Conservation (phyloP, 1,284 basidiomycete genomes). For the Apiotrichum montevideense region DNA sequence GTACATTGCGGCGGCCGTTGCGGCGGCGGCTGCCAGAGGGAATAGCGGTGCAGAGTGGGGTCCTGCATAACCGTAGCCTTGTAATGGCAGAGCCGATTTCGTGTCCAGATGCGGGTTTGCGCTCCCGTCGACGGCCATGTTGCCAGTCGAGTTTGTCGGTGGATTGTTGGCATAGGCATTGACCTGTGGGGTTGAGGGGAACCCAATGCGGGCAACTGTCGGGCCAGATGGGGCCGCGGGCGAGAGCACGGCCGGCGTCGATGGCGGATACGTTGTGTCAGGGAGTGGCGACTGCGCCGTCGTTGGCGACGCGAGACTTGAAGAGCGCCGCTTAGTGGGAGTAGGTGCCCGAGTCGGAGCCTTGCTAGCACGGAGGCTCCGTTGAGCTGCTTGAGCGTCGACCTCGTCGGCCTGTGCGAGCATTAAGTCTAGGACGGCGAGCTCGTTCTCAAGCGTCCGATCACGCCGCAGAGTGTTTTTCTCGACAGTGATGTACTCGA, state of each 20-base stretch:
- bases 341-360: not conserved
- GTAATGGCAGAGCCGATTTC: no score
- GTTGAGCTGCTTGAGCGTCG: constrained; percentile 4
- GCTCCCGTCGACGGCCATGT: not conserved
- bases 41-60: no score
- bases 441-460: constrained; percentile 8
- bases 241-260: not conserved
- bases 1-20: no score
- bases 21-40: no score
- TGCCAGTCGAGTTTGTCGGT: not conserved
- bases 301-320: no score
- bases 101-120: no score
- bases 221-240: not conserved
- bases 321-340: not conserved
- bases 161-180: not conserved
- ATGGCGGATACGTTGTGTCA: not conserved
- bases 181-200: no score
- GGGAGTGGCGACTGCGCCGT: not conserved
- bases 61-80: no score
- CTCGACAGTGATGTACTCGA: constrained; percentile 13
- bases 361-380: not conserved
- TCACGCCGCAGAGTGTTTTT: constrained; percentile 9
- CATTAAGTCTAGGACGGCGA: constrained; percentile 21
- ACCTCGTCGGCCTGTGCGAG: constrained; percentile 13
- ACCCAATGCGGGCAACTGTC: not conserved